A percentile compares a stretch with the other conserved stretches of the same genome.
phyloP scores from a whole-genome alignment of 306 rosid species.

The Dryas alaskensis region DNA sequence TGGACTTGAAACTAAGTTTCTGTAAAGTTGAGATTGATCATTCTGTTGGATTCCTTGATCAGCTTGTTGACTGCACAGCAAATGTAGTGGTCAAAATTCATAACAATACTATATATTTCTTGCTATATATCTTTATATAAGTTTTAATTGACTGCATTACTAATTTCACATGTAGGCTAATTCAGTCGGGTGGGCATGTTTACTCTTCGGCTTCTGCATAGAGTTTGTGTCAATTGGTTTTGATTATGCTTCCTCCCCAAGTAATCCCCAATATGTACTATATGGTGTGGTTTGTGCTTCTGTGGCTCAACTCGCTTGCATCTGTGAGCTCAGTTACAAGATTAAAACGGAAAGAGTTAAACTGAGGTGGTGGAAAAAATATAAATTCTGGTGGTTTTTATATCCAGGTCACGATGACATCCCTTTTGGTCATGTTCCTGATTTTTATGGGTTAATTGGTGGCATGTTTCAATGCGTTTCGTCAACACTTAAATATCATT shows the following conservation, averaged over 20 bases:
- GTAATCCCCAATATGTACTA: background rate
- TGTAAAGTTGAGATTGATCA: too few species aligned
- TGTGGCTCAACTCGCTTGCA: background rate
- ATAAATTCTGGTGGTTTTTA: background rate
- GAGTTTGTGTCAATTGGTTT: background rate
- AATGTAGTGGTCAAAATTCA: too few species aligned
- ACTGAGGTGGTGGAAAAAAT: background rate
- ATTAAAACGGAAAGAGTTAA: background rate
- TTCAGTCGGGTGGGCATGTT: background rate
- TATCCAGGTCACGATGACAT: background rate
- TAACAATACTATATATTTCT: too few species aligned
- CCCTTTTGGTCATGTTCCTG: background rate
- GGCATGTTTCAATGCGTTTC: background rate
- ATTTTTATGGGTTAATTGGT: background rate
- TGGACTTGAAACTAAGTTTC: too few species aligned
- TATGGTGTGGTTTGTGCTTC: background rate
- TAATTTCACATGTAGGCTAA: background rate
- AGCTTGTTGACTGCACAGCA: too few species aligned
- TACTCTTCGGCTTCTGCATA: background rate
- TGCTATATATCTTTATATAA: too few species aligned
- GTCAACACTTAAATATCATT: background rate
- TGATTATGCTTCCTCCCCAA: background rate
- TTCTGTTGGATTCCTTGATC: too few species aligned
- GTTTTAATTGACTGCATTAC: background rate
- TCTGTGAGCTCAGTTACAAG: background rate